A percentile compares a stretch with the other conserved stretches of the same genome.
phyloP scores from a whole-genome alignment of 805 yeast species.

The Schizosaccharomyces lindneri region DNA sequence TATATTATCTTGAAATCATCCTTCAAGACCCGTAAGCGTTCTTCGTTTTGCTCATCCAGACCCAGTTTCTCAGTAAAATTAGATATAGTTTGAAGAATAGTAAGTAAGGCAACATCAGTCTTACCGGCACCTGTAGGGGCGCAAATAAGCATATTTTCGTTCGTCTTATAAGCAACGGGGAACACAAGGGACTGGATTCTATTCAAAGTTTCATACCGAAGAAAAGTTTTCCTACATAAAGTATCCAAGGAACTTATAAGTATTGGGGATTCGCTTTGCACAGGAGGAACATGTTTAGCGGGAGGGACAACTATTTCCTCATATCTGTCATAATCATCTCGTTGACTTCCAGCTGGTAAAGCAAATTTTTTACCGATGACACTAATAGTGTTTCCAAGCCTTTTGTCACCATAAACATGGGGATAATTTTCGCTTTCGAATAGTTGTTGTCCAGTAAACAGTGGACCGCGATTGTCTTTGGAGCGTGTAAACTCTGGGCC shows the following conservation, averaged over 20 bases:
- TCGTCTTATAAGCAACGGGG: constrained; percentile 78
- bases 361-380: constrained; percentile 59
- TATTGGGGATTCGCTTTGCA: constrained; percentile 26
- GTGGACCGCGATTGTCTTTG: not conserved
- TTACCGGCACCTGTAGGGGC: constrained; percentile 98
- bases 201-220: constrained; percentile 51
- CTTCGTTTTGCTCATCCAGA: constrained; percentile 24
- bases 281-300: constrained; percentile 24
- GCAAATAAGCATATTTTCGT: constrained; percentile 85
- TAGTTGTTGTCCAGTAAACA: constrained; percentile 8
- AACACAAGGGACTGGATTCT: constrained; percentile 75
- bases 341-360: constrained; percentile 57
- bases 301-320: constrained; percentile 75
- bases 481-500: not conserved
- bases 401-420: constrained; percentile 57
- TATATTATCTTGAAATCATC: constrained; percentile 77
- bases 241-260: constrained; percentile 41
- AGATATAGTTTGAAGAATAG: constrained; percentile 55
- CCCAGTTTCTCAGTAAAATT: constrained; percentile 25
- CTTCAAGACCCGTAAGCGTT: constrained; percentile 35
- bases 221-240: constrained; percentile 64
- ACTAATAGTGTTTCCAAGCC: constrained; percentile 43
- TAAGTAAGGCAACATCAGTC: constrained; percentile 69
- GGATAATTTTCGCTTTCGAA: constrained; percentile 36
- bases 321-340: constrained; percentile 17